Evolutionary conservation across 1,284 basidiomycete genomes (phyloP).

Genomic region (Fereydounia khargensis): DNA sequence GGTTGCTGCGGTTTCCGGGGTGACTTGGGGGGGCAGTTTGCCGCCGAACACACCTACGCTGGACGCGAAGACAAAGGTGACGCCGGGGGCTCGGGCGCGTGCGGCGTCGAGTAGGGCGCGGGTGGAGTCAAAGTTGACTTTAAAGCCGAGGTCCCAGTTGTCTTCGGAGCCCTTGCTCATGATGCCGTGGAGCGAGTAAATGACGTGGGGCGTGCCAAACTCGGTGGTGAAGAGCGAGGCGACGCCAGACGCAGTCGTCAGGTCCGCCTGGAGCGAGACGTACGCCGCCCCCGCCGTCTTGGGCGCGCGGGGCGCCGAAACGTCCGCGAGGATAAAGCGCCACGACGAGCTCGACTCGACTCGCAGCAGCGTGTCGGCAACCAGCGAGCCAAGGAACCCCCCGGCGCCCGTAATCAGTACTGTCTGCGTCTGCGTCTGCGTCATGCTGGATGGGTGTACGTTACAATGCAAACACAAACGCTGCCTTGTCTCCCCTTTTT

Average conservation of each 20-base stretch:
- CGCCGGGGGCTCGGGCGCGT: slow-evolving; percentile 1
- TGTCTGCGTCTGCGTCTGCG: slow-evolving; percentile 15
- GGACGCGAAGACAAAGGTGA: slow-evolving; percentile 32
- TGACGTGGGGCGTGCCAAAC: slow-evolving; percentile 17
- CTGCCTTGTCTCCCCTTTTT: too few relatives aligned
- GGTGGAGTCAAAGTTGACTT: slow-evolving; percentile 34
- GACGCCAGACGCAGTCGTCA: slow-evolving; percentile 12
- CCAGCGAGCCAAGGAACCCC: slow-evolving; percentile 31
- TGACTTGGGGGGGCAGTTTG: slow-evolving; percentile 21
- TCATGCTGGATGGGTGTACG: too few relatives aligned
- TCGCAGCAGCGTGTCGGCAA: slow-evolving; percentile 19
- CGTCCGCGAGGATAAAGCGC: slow-evolving; percentile 32
- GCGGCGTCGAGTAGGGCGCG: slow-evolving; percentile 23
- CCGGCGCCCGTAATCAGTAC: slow-evolving; percentile 39
- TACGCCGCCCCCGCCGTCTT: slow-evolving; percentile 4
- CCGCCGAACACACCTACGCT: slow-evolving; percentile 34
- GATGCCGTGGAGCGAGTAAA: slow-evolving; percentile 41
- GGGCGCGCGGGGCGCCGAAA: slow-evolving; percentile 11
- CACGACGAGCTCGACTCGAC: slow-evolving; percentile 12
- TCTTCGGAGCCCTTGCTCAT: slow-evolving; percentile 36
- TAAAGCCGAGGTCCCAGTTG: slow-evolving; percentile 31
- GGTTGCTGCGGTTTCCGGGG: slow-evolving; percentile 16
- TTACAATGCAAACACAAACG: too few relatives aligned
- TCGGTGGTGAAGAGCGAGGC: slow-evolving; percentile 24
- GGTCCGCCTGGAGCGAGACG: slow-evolving; percentile 19